Conservation (phyloP, 441 rosid species). For the Populus hybrid region DNA sequence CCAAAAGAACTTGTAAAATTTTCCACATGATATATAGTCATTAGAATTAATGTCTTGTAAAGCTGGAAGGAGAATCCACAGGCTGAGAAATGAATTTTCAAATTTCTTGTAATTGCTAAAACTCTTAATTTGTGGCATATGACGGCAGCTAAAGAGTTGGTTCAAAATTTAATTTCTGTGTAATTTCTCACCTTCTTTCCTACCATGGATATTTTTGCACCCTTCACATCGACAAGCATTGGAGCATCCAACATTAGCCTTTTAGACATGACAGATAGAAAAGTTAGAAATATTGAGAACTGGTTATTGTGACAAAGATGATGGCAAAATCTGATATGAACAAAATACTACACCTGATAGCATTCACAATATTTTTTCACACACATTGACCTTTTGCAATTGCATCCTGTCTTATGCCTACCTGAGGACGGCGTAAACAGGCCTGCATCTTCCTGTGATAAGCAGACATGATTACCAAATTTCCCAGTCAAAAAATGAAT, state of each 20-base stretch:
- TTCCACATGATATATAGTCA: neutral
- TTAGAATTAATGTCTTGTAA: neutral
- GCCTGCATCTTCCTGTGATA: constrained; percentile 42
- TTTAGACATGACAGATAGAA: constrained; percentile 8
- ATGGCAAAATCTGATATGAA: neutral
- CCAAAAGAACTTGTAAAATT: neutral
- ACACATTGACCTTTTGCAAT: constrained; percentile 71
- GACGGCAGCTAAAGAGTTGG: neutral
- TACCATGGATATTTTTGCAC: constrained; percentile 55
- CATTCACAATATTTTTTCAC: constrained; percentile 74
- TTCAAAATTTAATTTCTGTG: neutral
- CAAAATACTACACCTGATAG: constrained; percentile 44
- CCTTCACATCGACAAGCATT: constrained; percentile 64
- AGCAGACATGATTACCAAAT: constrained; percentile 15
- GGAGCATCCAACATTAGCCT: constrained; percentile 73
- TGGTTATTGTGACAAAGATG: neutral
- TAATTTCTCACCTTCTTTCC: constrained; percentile 44
- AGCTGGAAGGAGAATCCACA: constrained; percentile 8
- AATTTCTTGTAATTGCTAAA: neutral
- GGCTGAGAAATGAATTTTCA: neutral
- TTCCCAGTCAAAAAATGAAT: constrained; percentile 9
- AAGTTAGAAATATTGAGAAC: constrained; percentile 8
- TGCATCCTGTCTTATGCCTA: constrained; percentile 68
- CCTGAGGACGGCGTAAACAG: constrained; percentile 38
- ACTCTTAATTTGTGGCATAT: neutral